A percentile compares a stretch with the other conserved stretches of the same genome.
These are phyloP conservation scores for Cladosporium sp. DNA, from an alignment of 2,329 filamentous ascomycete species.

Conservation along the genomic window DNA sequence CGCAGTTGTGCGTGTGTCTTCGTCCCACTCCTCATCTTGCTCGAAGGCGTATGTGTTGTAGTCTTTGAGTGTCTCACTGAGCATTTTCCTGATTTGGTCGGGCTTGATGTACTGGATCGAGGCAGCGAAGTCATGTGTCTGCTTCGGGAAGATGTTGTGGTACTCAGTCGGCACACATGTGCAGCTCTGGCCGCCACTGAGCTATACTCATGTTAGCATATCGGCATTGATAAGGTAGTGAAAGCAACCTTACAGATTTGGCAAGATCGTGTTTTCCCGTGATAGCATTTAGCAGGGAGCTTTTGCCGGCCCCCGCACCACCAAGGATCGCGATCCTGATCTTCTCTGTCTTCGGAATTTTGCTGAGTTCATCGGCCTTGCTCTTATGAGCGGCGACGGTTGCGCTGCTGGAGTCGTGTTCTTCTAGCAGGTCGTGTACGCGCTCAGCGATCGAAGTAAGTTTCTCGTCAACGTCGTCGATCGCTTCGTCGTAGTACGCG, in stretches of 20 bases:
- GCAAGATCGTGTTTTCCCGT: constrained; percentile 24
- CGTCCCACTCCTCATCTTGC: constrained; percentile 21
- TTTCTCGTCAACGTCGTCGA: constrained; percentile 2
- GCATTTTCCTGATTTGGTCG: constrained; percentile 10
- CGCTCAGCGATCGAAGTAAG: constrained; percentile 3
- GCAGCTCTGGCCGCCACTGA: constrained; percentile 23
- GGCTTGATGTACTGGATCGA: constrained; percentile 22
- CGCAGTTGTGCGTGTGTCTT: constrained; percentile 15
- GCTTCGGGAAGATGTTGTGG: constrained; percentile 1
- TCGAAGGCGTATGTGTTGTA: constrained; percentile 23
- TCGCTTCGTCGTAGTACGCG: constrained; percentile 18
- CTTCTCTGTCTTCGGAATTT: constrained; percentile 8
- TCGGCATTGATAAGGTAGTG: too few species aligned
- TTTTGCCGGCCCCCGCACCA: constrained; percentile 29
- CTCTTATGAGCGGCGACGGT: background rate
- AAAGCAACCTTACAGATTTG: constrained; percentile 12
- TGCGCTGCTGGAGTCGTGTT: background rate
- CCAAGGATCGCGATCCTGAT: constrained; percentile 25
- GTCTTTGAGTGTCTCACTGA: constrained; percentile 19
- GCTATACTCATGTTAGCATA: too few species aligned
- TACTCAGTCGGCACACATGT: constrained; percentile 26
- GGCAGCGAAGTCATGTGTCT: constrained; percentile 22
- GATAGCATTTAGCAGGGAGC: constrained; percentile 29
- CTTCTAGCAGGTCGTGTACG: constrained; percentile 2
- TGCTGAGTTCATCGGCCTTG: background rate